Conservation (phyloP, 768 basidiomycete genomes). For the Erythrobasidium yunnanense region DNA sequence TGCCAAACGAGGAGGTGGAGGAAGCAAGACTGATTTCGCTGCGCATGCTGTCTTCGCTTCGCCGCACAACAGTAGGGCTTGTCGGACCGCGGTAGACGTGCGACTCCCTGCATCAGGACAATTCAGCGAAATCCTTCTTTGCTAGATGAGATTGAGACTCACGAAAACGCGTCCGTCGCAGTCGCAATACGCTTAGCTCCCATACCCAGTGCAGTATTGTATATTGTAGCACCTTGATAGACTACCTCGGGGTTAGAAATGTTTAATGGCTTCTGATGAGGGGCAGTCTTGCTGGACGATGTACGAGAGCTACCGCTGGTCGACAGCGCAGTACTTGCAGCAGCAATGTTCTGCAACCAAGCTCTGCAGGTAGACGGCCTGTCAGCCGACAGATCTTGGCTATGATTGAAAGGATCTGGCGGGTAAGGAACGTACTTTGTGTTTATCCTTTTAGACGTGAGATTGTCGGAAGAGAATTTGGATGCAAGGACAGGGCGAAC, state of each 20-base stretch:
- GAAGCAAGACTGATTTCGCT: not conserved
- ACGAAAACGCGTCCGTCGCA: not conserved
- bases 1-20: not conserved
- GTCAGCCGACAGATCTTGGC: not conserved
- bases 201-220: not conserved
- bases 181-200: not conserved
- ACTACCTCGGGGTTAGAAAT: not conserved
- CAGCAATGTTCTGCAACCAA: not conserved
- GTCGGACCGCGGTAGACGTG: no score
- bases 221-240: not conserved
- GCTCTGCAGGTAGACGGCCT: not conserved
- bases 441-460: not conserved
- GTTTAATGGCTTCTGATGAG: not conserved
- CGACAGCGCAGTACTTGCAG: no score
- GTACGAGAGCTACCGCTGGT: no score
- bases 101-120: no score
- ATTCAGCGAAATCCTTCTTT: no score
- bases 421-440: not conserved
- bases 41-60: not conserved
- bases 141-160: no score
- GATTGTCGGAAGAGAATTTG: not conserved
- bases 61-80: no score
- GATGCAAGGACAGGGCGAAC: not conserved
- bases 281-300: no score
- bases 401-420: no score